phyloP scores from a whole-genome alignment of 805 yeast genomes.

The Barnettozyma populi region DNA sequence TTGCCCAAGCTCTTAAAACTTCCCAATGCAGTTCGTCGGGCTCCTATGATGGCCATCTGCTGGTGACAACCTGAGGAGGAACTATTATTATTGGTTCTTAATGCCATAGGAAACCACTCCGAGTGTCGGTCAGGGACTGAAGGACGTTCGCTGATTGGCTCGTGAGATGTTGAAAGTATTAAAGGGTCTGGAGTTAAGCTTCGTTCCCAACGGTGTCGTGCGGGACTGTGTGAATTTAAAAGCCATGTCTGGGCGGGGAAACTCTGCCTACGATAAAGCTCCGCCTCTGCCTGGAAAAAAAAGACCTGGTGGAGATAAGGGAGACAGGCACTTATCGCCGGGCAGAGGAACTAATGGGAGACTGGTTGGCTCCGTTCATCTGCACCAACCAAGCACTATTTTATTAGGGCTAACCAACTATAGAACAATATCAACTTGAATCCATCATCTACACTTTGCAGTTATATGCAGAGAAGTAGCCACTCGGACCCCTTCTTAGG shows the following conservation, averaged over 20 bases:
- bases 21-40: background rate
- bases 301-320: too few species aligned
- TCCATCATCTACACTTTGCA: background rate
- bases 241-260: background rate
- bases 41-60: background rate
- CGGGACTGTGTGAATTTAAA: too few species aligned
- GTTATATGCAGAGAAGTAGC: background rate
- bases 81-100: background rate
- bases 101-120: background rate
- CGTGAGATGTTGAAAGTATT: too few species aligned
- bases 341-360: background rate
- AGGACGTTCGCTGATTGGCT: background rate
- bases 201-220: too few species aligned
- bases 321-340: background rate
- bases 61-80: background rate
- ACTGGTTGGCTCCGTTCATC: too few species aligned
- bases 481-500: background rate
- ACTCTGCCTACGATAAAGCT: background rate
- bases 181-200: background rate
- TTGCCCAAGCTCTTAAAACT: background rate
- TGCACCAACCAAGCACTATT: too few species aligned
- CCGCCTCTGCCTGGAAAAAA: background rate
- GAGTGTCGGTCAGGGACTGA: background rate
- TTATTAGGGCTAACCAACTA: background rate
- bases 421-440: background rate